phyloP scores from a whole-genome alignment of 2,329 filamentous ascomycete genomes.

The Ampelomyces quisqualis region DNA sequence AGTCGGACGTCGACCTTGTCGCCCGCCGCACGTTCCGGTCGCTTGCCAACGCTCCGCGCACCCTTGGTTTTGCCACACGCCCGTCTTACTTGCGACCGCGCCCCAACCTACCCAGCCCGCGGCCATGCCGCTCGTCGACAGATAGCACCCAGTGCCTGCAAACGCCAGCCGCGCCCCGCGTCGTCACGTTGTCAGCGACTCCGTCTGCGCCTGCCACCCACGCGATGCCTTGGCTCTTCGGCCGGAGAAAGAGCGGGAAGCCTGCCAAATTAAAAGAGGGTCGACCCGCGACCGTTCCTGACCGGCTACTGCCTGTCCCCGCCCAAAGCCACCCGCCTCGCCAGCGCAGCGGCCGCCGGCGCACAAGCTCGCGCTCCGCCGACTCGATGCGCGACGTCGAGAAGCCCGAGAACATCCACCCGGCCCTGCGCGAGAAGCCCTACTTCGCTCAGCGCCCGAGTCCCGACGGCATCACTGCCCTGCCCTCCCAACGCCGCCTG shows the following conservation, averaged over 20 bases:
- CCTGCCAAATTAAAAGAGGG: conserved; percentile 54
- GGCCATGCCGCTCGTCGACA: conserved; percentile 8
- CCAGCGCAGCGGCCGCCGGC: conserved; percentile 34
- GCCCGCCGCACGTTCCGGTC: neutral
- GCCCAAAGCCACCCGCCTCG: conserved; percentile 18
- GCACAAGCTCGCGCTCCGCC: conserved; percentile 35
- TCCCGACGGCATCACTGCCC: conserved; percentile 51
- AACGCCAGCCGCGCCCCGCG: conserved; percentile 19
- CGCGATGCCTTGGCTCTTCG: conserved; percentile 91
- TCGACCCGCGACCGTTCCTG: conserved; percentile 52
- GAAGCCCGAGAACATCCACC: conserved; percentile 18
- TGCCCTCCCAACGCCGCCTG: conserved; percentile 45
- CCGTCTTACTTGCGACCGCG: neutral
- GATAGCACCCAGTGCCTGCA: conserved; percentile 20
- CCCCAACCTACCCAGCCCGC: conserved; percentile 4
- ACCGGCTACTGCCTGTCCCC: conserved; percentile 40
- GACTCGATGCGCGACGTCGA: conserved; percentile 36
- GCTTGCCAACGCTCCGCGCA: neutral
- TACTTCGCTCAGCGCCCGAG: conserved; percentile 30
- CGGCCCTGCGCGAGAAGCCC: conserved; percentile 25
- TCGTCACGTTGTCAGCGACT: conserved; percentile 19
- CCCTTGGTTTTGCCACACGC: no score
- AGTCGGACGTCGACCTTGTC: conserved; percentile 1
- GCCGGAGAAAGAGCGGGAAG: conserved; percentile 66
- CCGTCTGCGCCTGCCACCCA: conserved; percentile 4